Percentiles rank a stretch among this genome's conserved stretches.
phyloP scores from a whole-genome alignment of 2,329 filamentous ascomycete genomes.

The Colletotrichum eremochloae region DNA sequence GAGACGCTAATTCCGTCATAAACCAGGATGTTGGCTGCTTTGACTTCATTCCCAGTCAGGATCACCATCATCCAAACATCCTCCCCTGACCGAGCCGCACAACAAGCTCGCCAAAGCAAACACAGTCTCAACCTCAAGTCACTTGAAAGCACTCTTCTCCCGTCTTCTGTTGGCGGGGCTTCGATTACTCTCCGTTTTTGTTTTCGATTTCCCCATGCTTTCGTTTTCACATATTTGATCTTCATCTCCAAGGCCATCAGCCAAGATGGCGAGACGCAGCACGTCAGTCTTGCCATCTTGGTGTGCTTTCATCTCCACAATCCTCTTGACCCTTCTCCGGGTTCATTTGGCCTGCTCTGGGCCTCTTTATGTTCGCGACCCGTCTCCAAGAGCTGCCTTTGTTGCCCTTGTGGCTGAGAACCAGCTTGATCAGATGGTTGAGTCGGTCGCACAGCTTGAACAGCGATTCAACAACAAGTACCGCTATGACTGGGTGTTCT shows the following conservation, averaged over 20 bases:
- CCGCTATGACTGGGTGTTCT: slow-evolving; percentile 90
- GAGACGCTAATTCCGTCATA: neutral
- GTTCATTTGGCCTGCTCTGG: slow-evolving; percentile 11
- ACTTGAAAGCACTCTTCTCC: neutral
- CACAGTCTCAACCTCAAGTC: neutral
- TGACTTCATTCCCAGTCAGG: neutral
- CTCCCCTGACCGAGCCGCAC: neutral
- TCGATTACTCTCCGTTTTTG: neutral
- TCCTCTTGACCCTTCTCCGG: neutral
- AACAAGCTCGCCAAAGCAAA: slow-evolving; percentile 13
- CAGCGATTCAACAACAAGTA: slow-evolving; percentile 80
- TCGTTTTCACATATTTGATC: no score
- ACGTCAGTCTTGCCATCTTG: neutral
- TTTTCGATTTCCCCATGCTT: neutral
- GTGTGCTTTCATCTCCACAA: neutral
- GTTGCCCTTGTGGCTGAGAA: slow-evolving; percentile 80
- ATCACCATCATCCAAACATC: neutral
- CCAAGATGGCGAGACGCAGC: slow-evolving; percentile 13
- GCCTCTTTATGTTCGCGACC: slow-evolving; percentile 15
- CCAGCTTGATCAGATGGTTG: slow-evolving; percentile 75
- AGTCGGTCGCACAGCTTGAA: slow-evolving; percentile 74
- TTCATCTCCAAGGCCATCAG: neutral
- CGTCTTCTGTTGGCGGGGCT: neutral
- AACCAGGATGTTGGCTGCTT: neutral
- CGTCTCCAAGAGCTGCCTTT: slow-evolving; percentile 57